Percentiles rank a stretch among this genome's conserved stretches.
Evolutionary conservation across 768 basidiomycete genomes (phyloP).

Genomic region (Suillus paluster): DNA sequence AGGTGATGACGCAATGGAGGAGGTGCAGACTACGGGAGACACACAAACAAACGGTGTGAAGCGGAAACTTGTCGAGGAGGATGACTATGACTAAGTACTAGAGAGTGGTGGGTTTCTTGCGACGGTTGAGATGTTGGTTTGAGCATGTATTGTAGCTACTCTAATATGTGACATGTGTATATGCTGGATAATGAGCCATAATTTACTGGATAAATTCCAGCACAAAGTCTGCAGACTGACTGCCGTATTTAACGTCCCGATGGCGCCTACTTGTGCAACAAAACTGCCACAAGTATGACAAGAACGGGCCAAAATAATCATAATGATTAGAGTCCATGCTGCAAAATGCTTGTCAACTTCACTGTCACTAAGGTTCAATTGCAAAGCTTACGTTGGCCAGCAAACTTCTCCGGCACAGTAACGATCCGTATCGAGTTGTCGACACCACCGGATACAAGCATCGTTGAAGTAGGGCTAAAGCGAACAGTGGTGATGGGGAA

Average conservation of each 20-base stretch:
- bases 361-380: conserved; percentile 15
- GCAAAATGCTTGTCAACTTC: conserved; percentile 14
- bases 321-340: conserved; percentile 46
- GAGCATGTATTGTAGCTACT: conserved; percentile 18
- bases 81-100: conserved; percentile 72
- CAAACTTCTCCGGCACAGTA: conserved; percentile 62
- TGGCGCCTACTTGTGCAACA: conserved; percentile 33
- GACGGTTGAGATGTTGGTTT: background rate
- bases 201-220: conserved; percentile 4
- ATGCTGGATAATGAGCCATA: conserved; percentile 21
- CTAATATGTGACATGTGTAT: conserved; percentile 34
- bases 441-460: conserved; percentile 88
- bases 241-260: background rate
- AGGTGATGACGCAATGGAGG: conserved; percentile 75
- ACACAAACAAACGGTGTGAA: conserved; percentile 68
- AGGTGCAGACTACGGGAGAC: conserved; percentile 58
- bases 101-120: background rate
- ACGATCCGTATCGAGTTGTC: conserved; percentile 88
- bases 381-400: conserved; percentile 53
- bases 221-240: conserved; percentile 6
- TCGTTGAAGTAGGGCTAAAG: conserved; percentile 82
- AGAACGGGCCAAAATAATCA: conserved; percentile 49
- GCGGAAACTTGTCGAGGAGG: conserved; percentile 83
- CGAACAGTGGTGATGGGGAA: conserved; percentile 89
- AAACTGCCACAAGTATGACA: conserved; percentile 46